Evolutionary conservation across 1,284 basidiomycete genomes (phyloP).

Genomic region (Sporisorium iseilematis-ciliati): DNA sequence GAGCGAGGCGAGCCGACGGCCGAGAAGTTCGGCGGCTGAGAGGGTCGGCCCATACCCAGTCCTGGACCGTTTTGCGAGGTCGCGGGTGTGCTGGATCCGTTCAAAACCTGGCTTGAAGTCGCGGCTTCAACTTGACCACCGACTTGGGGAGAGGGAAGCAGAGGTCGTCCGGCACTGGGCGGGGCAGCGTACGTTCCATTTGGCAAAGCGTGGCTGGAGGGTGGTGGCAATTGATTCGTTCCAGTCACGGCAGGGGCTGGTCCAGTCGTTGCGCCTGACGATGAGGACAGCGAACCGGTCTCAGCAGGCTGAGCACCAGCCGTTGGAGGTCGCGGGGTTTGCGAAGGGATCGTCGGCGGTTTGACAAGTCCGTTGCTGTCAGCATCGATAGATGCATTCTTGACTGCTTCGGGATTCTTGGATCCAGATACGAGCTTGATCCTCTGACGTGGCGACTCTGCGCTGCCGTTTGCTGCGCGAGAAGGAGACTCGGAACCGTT

Average conservation of each 20-base stretch:
- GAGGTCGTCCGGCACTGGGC: conserved; percentile 27
- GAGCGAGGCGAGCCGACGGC: conserved; percentile 32
- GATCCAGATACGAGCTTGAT: conserved; percentile 29
- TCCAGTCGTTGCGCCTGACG: conserved; percentile 19
- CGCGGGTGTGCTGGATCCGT: background rate
- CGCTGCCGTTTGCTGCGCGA: conserved; percentile 12
- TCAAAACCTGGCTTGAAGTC: conserved; percentile 7
- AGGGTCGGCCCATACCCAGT: conserved; percentile 35
- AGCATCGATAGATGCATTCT: background rate
- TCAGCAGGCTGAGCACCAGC: conserved; percentile 32
- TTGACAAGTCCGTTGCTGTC: conserved; percentile 8
- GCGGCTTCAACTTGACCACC: background rate
- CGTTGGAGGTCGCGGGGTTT: conserved; percentile 25
- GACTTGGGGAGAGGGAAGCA: conserved; percentile 25
- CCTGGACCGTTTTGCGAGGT: conserved; percentile 9
- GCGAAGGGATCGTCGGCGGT: conserved; percentile 31
- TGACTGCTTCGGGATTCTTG: conserved; percentile 14
- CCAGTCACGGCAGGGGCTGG: conserved; percentile 15
- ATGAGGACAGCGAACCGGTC: conserved; percentile 29
- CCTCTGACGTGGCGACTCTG: conserved; percentile 32
- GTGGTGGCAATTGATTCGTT: conserved; percentile 23
- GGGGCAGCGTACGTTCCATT: conserved; percentile 3
- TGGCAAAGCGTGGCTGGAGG: conserved; percentile 34
- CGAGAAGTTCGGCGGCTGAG: conserved; percentile 22
- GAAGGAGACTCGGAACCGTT: conserved; percentile 27